phyloP scores from a whole-genome alignment of 2,329 filamentous ascomycete genomes.

The Trichoderma sp. region DNA sequence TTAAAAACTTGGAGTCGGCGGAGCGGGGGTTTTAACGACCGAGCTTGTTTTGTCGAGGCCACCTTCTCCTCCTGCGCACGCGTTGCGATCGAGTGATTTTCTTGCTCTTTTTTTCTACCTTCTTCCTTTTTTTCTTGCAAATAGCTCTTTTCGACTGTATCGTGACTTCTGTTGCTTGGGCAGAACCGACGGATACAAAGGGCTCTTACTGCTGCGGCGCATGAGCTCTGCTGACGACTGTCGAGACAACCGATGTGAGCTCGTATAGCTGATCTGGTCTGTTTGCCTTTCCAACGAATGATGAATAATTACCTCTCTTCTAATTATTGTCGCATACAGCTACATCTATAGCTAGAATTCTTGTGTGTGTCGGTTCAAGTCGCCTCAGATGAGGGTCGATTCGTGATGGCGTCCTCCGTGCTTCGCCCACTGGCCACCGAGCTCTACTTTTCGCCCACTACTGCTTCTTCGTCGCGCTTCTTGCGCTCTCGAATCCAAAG shows the following conservation, averaged over 20 bases:
- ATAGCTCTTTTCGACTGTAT: background rate
- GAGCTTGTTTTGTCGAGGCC: background rate
- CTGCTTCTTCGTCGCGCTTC: slow-evolving; percentile 32
- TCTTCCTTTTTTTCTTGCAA: background rate
- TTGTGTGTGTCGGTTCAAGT: slow-evolving; percentile 3
- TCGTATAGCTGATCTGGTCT: background rate
- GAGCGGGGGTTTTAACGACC: slow-evolving; percentile 10
- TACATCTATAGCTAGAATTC: background rate
- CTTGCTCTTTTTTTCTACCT: background rate
- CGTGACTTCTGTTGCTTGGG: background rate
- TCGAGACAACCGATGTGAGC: slow-evolving; percentile 13
- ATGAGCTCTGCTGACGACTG: slow-evolving; percentile 6
- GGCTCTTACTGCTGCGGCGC: slow-evolving; percentile 1
- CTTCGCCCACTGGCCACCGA: slow-evolving; percentile 40
- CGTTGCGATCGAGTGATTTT: background rate
- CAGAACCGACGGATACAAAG: background rate
- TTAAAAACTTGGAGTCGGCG: slow-evolving; percentile 17
- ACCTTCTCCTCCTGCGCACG: slow-evolving; percentile 13
- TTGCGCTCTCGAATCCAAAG: slow-evolving; percentile 32
- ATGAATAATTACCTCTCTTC: background rate
- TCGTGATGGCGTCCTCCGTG: slow-evolving; percentile 40
- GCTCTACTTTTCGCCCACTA: slow-evolving; percentile 33
- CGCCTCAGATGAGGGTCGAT: slow-evolving; percentile 35
- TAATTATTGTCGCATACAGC: background rate
- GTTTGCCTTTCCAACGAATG: background rate